Base-by-base conservation (phyloP, 2,329 filamentous ascomycete genomes). In the Periconia sp. region DNA sequence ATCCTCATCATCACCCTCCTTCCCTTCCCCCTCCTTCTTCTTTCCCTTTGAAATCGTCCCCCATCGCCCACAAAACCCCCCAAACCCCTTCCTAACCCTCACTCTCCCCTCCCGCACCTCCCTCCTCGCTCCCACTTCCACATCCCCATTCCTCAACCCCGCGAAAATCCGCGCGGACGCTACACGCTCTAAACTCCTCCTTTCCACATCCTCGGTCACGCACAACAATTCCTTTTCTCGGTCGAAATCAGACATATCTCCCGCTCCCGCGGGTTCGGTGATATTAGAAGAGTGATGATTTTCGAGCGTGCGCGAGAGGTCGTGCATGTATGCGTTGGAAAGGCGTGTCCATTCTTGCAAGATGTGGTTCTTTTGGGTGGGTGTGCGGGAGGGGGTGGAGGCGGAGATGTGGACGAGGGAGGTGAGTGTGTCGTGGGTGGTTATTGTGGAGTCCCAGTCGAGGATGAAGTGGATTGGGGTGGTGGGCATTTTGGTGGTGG, bases 361-460 rank as follows among this genome's bases (percentile, higher is more conserved):
- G 6, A 63, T 14, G 65, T 62, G 19, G 66, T 71, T 23, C 50
- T 44, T 18, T 44, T 27, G 15, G 10, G 33, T 6, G 15, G 33
- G 15, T 13, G 33, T 14, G 3, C 11, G 33, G 10, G 33, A 37
- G 10, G 33, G 15, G 68, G 58, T 6, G 11, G 20, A 17, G n/a
- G 63, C 60, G 1, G 73, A 69, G 14, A 80, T 72, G 31, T 64
- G 62, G 41, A 73, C 76, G 10, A 80, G 69, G 14, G 75, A 51
- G n/a, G 72, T 60, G 47, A 80, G 71, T 0, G 78, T 79, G 57
- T 81, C 79, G 19, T 68, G 68, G 41, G 62, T 59, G 13, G 78
- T 80, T 27, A 80, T 61, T 0, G 78, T 80, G 50, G 77, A 77
- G 57, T 81, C 79, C 70, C 74, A 80, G 62, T 81, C 79, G 14